Base-by-base conservation (phyloP, 306 rosid species). In the Delonix regia region DNA sequence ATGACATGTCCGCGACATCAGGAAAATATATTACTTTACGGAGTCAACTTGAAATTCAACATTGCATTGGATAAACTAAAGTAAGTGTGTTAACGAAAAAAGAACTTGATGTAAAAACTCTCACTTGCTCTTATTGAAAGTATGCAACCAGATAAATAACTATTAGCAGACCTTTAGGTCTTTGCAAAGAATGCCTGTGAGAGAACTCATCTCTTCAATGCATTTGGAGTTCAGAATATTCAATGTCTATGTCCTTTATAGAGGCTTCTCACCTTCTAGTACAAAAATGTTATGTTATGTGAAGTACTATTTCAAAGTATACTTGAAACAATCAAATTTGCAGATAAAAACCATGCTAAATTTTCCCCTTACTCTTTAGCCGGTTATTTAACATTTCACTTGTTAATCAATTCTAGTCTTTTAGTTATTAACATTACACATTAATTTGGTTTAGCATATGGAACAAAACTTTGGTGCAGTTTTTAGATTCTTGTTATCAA, bases 321-420 rank as follows among this genome's bases (percentile, higher is more conserved):
- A 49, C 42, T 16, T 34, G 24, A 25, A 79, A 24, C 65, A 44
- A 59, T 68, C 41, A 36, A 5, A 24, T 39, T 39, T 68, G 48
- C 48, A 18, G 28, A 28, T 30, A 56, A 59, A 69, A 63, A 45
- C 30, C 27, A 44, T 78, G 76, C 19, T 41, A 4, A 14, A 21
- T 30, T 63, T 62, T 14, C 36, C 30, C 12, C 51, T 44, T 34
- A 12, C 30, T 57, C 44, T 59, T 4, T 70, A 36, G 49, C 59
- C 3, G 30, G 12, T 15, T 71, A 61, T 71, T 60, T 57, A 62
- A 19, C 67, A 56, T 42, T 51, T 44, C 4, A 33, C 18, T 33
- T 71, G 49, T 71, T 71, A 47, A 71, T 79, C 73, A 45, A 44
- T 80, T 56, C 41, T 74, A 69, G 73, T 49, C 81, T 69, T 69